A percentile compares a stretch with the other conserved stretches of the same genome.
Evolutionary conservation across 441 rosid genomes (phyloP).

Genomic region (Breynia disticha): DNA sequence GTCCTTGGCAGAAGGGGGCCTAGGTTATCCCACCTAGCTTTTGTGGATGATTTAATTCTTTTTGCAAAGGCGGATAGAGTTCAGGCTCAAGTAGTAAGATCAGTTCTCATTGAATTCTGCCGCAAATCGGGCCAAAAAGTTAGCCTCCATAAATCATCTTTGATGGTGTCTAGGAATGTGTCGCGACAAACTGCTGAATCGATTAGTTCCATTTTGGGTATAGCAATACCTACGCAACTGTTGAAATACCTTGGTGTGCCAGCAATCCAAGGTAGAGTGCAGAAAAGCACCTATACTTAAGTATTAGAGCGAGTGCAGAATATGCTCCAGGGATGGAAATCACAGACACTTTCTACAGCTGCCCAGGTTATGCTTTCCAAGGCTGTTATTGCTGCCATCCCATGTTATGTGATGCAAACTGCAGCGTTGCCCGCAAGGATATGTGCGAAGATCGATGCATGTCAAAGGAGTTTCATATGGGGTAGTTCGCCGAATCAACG

Average conservation of each 20-base stretch:
- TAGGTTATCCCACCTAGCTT: too few species aligned
- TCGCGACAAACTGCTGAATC: too few species aligned
- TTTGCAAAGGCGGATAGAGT: background rate
- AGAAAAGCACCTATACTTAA: background rate
- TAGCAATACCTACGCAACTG: background rate
- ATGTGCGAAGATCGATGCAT: too few species aligned
- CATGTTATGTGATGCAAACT: background rate
- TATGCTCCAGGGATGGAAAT: background rate
- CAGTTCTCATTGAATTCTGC: background rate
- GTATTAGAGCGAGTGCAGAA: background rate
- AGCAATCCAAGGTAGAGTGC: background rate
- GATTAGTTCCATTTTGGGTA: background rate
- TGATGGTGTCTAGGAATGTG: background rate
- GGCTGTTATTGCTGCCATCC: background rate
- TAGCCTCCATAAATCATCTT: background rate
- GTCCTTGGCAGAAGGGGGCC: background rate
- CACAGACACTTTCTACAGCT: background rate
- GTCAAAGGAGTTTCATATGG: too few species aligned
- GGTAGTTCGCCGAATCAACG: too few species aligned
- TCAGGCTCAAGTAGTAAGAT: background rate
- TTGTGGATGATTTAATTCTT: background rate
- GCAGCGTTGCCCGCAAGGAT: background rate
- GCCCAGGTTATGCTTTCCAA: background rate
- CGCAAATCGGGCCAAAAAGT: background rate
- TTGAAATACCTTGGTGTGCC: slow-evolving; percentile 7